These are phyloP conservation scores for Millerozyma acaciae DNA, from an alignment of 805 yeast genomes.

Conservation along the genomic window DNA sequence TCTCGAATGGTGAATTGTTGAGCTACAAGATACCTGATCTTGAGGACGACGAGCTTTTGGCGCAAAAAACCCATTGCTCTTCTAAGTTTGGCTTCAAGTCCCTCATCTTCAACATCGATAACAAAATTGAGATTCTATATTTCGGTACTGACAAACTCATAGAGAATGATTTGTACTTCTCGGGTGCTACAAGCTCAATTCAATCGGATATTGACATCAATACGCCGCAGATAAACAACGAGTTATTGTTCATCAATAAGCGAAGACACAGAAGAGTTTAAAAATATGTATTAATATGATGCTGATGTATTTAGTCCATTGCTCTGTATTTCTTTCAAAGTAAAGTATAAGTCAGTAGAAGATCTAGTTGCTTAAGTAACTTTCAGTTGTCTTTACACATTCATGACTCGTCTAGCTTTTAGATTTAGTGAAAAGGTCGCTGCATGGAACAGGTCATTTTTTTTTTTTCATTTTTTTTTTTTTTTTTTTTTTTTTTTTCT, in stretches of 20 bases:
- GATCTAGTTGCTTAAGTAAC: too few relatives aligned
- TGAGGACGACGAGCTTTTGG: slow-evolving; percentile 38
- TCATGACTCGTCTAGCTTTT: too few relatives aligned
- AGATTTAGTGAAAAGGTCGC: too few relatives aligned
- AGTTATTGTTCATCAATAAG: slow-evolving; percentile 50
- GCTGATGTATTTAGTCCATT: too few relatives aligned
- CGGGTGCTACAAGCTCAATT: slow-evolving; percentile 25
- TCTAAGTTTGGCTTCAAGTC: slow-evolving; percentile 75
- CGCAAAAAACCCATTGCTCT: slow-evolving; percentile 57
- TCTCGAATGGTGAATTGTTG: slow-evolving; percentile 59
- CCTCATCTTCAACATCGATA: slow-evolving; percentile 71
- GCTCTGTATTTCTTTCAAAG: too few relatives aligned
- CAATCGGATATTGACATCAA: slow-evolving; percentile 11
- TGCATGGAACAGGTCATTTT: too few relatives aligned
- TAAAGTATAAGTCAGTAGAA: too few relatives aligned
- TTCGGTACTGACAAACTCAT: slow-evolving; percentile 73
- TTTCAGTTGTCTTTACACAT: too few relatives aligned
- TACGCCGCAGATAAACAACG: slow-evolving; percentile 33
- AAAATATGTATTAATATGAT: too few relatives aligned
- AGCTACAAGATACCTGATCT: slow-evolving; percentile 56
- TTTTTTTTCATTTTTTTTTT: too few relatives aligned
- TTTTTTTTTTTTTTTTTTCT: too few relatives aligned
- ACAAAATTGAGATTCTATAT: slow-evolving; percentile 65
- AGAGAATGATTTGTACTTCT: slow-evolving; percentile 51
- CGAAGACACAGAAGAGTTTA: slow-evolving; percentile 25